Evolutionary conservation across 1,139 yeast genomes (phyloP), one percentile per base, ranked within the genome.

Genomic region (Maudiozyma humilis): DNA sequence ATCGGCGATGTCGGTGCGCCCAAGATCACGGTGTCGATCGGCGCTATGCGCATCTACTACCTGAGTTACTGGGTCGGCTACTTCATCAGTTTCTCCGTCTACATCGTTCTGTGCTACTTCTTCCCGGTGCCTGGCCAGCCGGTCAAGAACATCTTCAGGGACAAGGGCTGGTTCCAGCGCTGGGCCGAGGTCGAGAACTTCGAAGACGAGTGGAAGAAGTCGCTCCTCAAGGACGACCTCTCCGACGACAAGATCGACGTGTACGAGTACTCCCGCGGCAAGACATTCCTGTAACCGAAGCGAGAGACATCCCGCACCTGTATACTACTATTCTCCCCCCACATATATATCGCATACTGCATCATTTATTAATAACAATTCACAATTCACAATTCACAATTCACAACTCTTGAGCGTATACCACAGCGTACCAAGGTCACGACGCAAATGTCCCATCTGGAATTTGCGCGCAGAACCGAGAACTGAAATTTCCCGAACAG

Each of bases 41-140:
- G 93, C 25, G 95, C 95, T 2, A 74, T 78, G 38, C 69, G 77
- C 47, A 73, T 87, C 36, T 87, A 84, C 68, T 69, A 80, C 48
- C 65, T 87, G 53, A 82, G 80, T 62, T 87, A 81, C 67, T 78
- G 85, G 57, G 73, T 80, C 50, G 96, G 96, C 1, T 84, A 82
- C 64, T 59, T 75, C 39, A 63, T 76, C 8, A 72, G 94, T 1
- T 71, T 72, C 50, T 36, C 70, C 1, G 65, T 75, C 7, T 81
- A 82, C 52, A 71, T 71, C 16, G 43, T 66, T 1, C 62, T 81
- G 44, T 74, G 78, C 50, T 64, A 68, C 49, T 47, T 75, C 40
- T 76, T 68, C 63, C 94, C 94, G 4, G 65, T 79, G 12, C 71
- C 71, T 27, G 91, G 88, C 30, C 55, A 67, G 39, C 83, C 85